Evolutionary conservation across 345 rosid species (phyloP), one percentile per base, ranked within the genome.

Genomic region (Sonneratia alba): DNA sequence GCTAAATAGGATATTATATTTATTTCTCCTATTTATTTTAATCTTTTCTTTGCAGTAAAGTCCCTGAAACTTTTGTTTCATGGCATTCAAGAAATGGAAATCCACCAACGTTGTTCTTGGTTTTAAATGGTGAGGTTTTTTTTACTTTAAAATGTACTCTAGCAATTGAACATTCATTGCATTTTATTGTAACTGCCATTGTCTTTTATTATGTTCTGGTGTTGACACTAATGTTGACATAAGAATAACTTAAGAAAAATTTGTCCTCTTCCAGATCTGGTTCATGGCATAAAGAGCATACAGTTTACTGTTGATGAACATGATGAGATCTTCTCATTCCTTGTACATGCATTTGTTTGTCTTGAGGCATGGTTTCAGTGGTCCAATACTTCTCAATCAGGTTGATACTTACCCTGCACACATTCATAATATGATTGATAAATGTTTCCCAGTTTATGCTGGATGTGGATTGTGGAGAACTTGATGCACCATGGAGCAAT

Each of bases 331-430:
- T 80, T 84, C 74, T 78, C 89, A 72, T 94, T 94, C 81, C 81
- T 94, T 24, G 85, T 79, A 37, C 79, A 79, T 61, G 98, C 97
- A 68, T 84, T 79, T 81, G 82, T 84, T 74, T 87, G 97, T 18
- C 83, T 94, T 74, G 96, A 91, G 73, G 93, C 91, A 73, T 90
- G 98, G 96, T 90, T 85, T 78, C 84, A 87, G 48, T 94, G 97
- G 98, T 91, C 85, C 80, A 84, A 88, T 75, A 87, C 93, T 16
- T 86, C 97, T 36, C 96, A 94, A 70, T 81, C 83, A 85, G 96
- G 98, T 91, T 11, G 36, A 61, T 53, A 22, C 42, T 19, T 36
- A 11, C 56, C 13, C 47, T 40, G 6, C 27, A 14, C 66, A 24
- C 22, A 3, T 24, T 32, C 22, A 22, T 59, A 59, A 21, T 34